These are phyloP conservation scores for Aspergillus caelatus DNA, from an alignment of 2,329 filamentous ascomycete species.

Conservation along the genomic window DNA sequence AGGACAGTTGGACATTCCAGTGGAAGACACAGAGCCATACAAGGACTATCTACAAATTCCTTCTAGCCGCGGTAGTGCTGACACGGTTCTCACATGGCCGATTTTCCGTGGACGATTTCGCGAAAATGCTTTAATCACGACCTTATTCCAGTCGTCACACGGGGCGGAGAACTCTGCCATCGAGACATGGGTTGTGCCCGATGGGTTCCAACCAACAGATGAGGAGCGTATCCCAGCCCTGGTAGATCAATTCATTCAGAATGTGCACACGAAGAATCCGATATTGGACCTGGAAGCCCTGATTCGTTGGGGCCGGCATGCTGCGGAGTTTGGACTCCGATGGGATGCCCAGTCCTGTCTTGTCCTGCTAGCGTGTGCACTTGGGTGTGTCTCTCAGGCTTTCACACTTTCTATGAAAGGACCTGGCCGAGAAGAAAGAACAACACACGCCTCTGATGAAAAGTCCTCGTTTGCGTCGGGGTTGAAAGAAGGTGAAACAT, in stretches of 20 bases:
- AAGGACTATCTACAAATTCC: slow-evolving; percentile 13
- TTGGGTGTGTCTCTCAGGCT: background rate
- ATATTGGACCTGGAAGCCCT: slow-evolving; percentile 36
- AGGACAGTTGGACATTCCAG: background rate
- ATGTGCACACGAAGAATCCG: slow-evolving; percentile 43
- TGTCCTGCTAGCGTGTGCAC: slow-evolving; percentile 15
- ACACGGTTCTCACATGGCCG: slow-evolving; percentile 31
- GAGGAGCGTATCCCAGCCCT: slow-evolving; percentile 34
- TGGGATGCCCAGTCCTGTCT: slow-evolving; percentile 39
- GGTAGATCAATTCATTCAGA: slow-evolving; percentile 34
- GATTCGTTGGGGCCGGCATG: slow-evolving; percentile 22
- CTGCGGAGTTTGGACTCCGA: slow-evolving; percentile 29
- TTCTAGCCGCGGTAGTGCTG: slow-evolving; percentile 26
- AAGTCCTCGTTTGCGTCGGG: slow-evolving; percentile 6
- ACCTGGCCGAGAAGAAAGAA: background rate
- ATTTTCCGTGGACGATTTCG: slow-evolving; percentile 26
- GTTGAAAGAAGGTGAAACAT: slow-evolving; percentile 29
- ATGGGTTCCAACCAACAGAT: slow-evolving; percentile 13
- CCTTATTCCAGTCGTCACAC: slow-evolving; percentile 17
- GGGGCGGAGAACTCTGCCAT: slow-evolving; percentile 8
- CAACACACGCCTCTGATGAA: slow-evolving; percentile 11
- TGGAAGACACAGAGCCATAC: background rate
- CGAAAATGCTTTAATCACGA: slow-evolving; percentile 22
- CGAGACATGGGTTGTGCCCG: slow-evolving; percentile 10
- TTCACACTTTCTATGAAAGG: background rate